A percentile compares a stretch with the other conserved stretches of the same genome.
These are phyloP conservation scores for Lecanoromycetidae sp. DNA, from an alignment of 2,329 filamentous ascomycete genomes.

Conservation along the genomic window DNA sequence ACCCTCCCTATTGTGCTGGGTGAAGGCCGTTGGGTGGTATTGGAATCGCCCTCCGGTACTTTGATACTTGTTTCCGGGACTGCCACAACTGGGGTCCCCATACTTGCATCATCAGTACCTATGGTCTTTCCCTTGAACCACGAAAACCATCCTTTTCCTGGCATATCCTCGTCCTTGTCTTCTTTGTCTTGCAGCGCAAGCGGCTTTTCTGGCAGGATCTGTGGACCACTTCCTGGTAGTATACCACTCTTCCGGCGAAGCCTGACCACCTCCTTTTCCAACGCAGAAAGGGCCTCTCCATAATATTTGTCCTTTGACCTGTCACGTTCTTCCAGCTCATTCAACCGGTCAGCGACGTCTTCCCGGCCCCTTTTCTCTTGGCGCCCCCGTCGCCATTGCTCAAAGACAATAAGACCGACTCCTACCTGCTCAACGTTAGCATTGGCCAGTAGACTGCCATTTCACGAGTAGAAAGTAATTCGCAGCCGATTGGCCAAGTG, in stretches of 20 bases:
- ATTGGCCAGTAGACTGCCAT: background rate
- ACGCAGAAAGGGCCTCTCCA: conserved; percentile 27
- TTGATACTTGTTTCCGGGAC: background rate
- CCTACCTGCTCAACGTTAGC: conserved; percentile 34
- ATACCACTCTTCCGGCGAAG: conserved; percentile 24
- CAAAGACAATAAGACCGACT: conserved; percentile 49
- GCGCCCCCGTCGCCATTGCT: conserved; percentile 47
- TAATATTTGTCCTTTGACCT: conserved; percentile 25
- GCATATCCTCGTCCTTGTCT: conserved; percentile 10
- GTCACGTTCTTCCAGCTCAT: conserved; percentile 43
- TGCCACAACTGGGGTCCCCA: background rate
- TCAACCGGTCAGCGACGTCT: conserved; percentile 47
- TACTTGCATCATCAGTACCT: background rate
- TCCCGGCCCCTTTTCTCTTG: conserved; percentile 50
- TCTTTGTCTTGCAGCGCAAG: conserved; percentile 15
- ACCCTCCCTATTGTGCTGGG: too few species aligned
- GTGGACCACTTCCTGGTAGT: conserved; percentile 9
- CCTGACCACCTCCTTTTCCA: conserved; percentile 36
- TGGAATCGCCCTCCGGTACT: too few species aligned
- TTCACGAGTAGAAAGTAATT: background rate
- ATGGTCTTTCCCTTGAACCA: background rate
- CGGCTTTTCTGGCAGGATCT: conserved; percentile 16
- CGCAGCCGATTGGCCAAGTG: too few species aligned
- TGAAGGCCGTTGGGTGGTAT: too few species aligned
- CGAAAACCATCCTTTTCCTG: conserved; percentile 9